Evolutionary conservation across 1,284 basidiomycete species (phyloP), one percentile per base, ranked within the genome.

Genomic region (Athelia sp.): DNA sequence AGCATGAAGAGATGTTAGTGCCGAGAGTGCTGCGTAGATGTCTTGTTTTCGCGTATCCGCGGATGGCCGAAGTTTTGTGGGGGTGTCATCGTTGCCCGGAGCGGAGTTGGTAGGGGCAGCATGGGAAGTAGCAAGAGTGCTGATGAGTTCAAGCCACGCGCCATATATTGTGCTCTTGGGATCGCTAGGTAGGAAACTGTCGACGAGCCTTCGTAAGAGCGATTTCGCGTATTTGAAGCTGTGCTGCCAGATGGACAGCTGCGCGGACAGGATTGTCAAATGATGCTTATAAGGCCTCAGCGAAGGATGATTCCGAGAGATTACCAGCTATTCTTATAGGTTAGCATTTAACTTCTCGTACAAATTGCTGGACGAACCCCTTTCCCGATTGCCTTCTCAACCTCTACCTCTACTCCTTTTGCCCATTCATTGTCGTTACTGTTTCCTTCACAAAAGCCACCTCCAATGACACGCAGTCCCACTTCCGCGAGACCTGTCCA

Each of bases 291-390:
- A 82, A 15, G 72, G 63, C 46, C 77, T 71, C 10, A 88, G 68
- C 9, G 82, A 75, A 2, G 86, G 81, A 55, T 84, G 79, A 79
- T 84, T 84, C 61, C 82, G 79, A 0, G 82, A 71, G 46, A 87
- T 73, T 18, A 82, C 65, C 3, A 82, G 70, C 84, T 87, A 50
- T 8, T 47, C 36, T 48, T 24, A 48, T n/a, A 48, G 44, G 48
- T 61, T 23, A 59, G 34, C 1, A 18, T 43, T 11, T 15, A 34
- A 14, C 26, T 4, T 19, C 24, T 15, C 8, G 22, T n/a, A 14
- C 24, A 34, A 29, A 18, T 22, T 18, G 45, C 36, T 14, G 8
- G 21, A 65, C 73, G 55, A 49, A 76, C 75, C 47, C 74, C 78
- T 60, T 75, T 76, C 48, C 70, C 69, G 15, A 78, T 65, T 6